phyloP scores from a whole-genome alignment of 331 rosid species.

The Ulmus americana region DNA sequence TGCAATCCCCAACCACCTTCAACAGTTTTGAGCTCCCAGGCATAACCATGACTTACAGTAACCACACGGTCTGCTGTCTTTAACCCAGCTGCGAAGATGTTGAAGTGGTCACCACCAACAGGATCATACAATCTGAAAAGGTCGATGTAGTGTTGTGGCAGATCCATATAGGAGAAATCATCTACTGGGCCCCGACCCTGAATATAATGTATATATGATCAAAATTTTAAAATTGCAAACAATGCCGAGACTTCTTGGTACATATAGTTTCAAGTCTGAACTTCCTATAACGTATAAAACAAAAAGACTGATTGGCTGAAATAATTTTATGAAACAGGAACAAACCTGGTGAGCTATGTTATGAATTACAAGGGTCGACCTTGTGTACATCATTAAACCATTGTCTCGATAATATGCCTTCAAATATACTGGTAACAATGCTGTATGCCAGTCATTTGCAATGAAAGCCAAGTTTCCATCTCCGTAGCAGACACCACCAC shows the following conservation, averaged over 20 bases:
- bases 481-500: conserved; percentile 94
- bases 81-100: conserved; percentile 92
- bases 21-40: conserved; percentile 78
- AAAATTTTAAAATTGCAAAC: conserved; percentile 7
- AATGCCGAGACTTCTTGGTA: neutral
- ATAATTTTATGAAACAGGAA: conserved; percentile 5
- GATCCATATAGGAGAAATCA: conserved; percentile 49
- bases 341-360: conserved; percentile 96
- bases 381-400: conserved; percentile 69
- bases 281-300: conserved; percentile 9
- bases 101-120: conserved; percentile 88
- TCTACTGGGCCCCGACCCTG: conserved; percentile 92
- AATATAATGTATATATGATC: neutral
- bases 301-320: neutral
- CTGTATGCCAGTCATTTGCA: conserved; percentile 98
- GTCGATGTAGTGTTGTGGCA: conserved; percentile 66
- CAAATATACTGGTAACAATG: conserved; percentile 84
- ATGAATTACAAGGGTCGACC: conserved; percentile 89
- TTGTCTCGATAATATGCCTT: conserved; percentile 79
- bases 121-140: conserved; percentile 69
- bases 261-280: neutral
- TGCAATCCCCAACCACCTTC: conserved; percentile 99
- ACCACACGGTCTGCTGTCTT: conserved; percentile 76
- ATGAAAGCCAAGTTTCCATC: conserved; percentile 94
- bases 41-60: conserved; percentile 92